These are phyloP conservation scores for Termitomyces sp. DNA, from an alignment of 768 basidiomycete genomes.

Conservation along the genomic window DNA sequence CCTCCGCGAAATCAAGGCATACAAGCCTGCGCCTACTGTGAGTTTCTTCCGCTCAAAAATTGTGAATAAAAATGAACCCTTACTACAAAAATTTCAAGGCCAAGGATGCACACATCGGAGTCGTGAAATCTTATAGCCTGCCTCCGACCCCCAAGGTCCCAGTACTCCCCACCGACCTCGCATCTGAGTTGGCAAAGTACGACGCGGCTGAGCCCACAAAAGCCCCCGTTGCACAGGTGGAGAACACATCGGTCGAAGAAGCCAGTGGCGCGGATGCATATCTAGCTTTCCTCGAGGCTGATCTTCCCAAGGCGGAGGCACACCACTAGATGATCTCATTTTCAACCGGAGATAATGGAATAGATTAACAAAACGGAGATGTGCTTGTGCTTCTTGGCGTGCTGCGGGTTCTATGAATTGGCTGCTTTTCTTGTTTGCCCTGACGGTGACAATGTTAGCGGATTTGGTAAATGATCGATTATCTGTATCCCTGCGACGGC, in stretches of 20 bases:
- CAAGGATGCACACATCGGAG: constrained; percentile 85
- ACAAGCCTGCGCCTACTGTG: constrained; percentile 74
- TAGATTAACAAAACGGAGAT: constrained; percentile 5
- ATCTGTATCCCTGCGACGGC: neutral
- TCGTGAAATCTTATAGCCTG: constrained; percentile 74
- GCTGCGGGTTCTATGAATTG: neutral
- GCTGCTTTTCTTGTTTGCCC: neutral
- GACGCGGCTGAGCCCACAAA: constrained; percentile 71
- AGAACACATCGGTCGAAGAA: constrained; percentile 31
- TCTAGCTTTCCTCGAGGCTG: constrained; percentile 77
- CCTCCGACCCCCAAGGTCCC: constrained; percentile 76
- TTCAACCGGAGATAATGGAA: constrained; percentile 10
- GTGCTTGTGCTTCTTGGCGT: constrained; percentile 2
- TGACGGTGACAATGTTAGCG: constrained; percentile 4
- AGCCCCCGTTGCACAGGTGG: constrained; percentile 27
- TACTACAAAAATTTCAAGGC: constrained; percentile 39
- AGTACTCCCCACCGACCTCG: constrained; percentile 73
- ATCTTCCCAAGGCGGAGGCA: constrained; percentile 31
- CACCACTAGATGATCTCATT: constrained; percentile 20
- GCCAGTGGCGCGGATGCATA: constrained; percentile 67
- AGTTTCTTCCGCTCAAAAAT: constrained; percentile 25
- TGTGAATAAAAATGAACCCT: neutral
- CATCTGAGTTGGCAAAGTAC: constrained; percentile 83
- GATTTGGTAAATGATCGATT: neutral
- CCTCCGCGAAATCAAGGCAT: constrained; percentile 81